Conservation (phyloP, 1,284 basidiomycete species). For the Ceratobasidium sp. region DNA sequence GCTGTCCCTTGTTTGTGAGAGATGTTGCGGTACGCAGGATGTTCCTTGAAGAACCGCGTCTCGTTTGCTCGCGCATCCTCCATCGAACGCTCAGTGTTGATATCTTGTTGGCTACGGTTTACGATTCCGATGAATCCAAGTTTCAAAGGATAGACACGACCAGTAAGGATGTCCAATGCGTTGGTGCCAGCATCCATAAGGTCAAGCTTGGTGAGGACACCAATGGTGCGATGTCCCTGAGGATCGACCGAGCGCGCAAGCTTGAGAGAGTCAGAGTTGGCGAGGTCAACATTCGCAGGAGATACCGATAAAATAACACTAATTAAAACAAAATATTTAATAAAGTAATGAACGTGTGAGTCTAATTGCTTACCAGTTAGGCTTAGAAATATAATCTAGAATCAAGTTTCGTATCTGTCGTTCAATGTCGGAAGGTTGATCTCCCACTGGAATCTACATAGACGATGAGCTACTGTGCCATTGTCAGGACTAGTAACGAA, state of each 20-base stretch:
- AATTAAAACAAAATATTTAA: slow-evolving; percentile 43
- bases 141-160: slow-evolving; percentile 96
- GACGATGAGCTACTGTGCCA: slow-evolving; percentile 55
- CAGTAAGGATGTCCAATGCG: slow-evolving; percentile 95
- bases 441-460: slow-evolving; percentile 63
- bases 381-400: slow-evolving; percentile 95
- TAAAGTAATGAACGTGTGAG: slow-evolving; percentile 33
- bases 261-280: slow-evolving; percentile 98
- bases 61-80: slow-evolving; percentile 87
- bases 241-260: slow-evolving; percentile 96
- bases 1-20: slow-evolving; percentile 97
- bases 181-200: slow-evolving; percentile 99
- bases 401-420: slow-evolving; percentile 95
- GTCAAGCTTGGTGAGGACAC: slow-evolving; percentile 96
- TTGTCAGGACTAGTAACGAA: slow-evolving; percentile 52
- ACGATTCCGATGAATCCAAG: slow-evolving; percentile 98
- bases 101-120: slow-evolving; percentile 97
- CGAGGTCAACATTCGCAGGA: slow-evolving; percentile 97
- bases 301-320: slow-evolving; percentile 98
- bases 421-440: slow-evolving; percentile 96
- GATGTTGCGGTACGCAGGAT: slow-evolving; percentile 95
- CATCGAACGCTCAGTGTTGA: slow-evolving; percentile 91
- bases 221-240: slow-evolving; percentile 94
- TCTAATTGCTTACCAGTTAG: slow-evolving; percentile 80
- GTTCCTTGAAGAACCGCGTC: slow-evolving; percentile 91